A percentile compares a stretch with the other conserved stretches of the same genome.
Evolutionary conservation across 768 basidiomycete species (phyloP).

Genomic region (Suillus fuscotomentosus): DNA sequence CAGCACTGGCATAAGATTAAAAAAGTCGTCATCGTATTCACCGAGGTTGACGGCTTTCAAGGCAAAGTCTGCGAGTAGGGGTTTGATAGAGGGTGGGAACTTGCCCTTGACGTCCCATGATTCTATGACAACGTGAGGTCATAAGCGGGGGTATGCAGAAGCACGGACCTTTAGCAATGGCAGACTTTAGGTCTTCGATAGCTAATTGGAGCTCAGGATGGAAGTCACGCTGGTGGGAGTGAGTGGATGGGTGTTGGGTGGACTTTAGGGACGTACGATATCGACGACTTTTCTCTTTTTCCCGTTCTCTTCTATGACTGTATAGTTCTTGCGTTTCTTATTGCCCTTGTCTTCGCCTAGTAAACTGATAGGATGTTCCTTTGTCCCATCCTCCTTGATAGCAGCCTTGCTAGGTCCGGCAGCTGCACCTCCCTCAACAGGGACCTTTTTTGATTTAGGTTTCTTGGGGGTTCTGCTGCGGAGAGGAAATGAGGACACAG

Average conservation of each 20-base stretch:
- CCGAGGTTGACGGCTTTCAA: slow-evolving; percentile 77
- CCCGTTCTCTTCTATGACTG: slow-evolving; percentile 50
- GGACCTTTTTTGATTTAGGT: slow-evolving; percentile 61
- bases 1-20: slow-evolving; percentile 79
- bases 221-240: slow-evolving; percentile 53
- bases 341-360: slow-evolving; percentile 38
- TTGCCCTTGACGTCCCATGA: slow-evolving; percentile 81
- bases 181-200: slow-evolving; percentile 57
- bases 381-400: slow-evolving; percentile 40
- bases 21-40: slow-evolving; percentile 92
- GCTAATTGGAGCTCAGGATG: slow-evolving; percentile 64
- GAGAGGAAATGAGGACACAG: slow-evolving; percentile 13
- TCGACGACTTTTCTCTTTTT: slow-evolving; percentile 76
- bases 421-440: slow-evolving; percentile 16
- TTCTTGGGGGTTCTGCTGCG: slow-evolving; percentile 60
- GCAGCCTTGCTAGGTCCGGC: slow-evolving; percentile 13
- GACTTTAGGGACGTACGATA: slow-evolving; percentile 40
- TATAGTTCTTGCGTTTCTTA: slow-evolving; percentile 57
- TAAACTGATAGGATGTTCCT: slow-evolving; percentile 50
- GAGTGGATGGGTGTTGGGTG: neutral
- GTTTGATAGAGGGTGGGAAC: slow-evolving; percentile 83
- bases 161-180: slow-evolving; percentile 56
- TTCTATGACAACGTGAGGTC: slow-evolving; percentile 41
- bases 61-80: slow-evolving; percentile 67
- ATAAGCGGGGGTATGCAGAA: neutral